phyloP scores from a whole-genome alignment of 2,329 filamentous ascomycete species.

The Aspergillus proliferans region DNA sequence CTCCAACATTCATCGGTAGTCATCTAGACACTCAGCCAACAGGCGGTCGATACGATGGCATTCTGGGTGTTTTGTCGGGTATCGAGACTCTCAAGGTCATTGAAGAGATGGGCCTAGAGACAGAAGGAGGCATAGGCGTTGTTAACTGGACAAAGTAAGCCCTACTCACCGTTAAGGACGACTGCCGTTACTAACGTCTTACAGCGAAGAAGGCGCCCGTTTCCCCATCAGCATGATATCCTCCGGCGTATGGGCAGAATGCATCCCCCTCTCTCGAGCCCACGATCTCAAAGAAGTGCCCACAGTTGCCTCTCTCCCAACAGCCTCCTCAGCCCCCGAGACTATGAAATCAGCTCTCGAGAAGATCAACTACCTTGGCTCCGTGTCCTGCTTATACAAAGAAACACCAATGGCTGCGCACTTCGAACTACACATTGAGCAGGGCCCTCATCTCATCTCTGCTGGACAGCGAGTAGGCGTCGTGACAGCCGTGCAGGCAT shows the following conservation, averaged over 20 bases:
- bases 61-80: conserved; percentile 66
- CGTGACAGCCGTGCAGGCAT: conserved; percentile 67
- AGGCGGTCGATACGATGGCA: conserved; percentile 50
- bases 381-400: conserved; percentile 50
- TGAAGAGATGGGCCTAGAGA: conserved; percentile 61
- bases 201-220: conserved; percentile 70
- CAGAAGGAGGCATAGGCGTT: conserved; percentile 64
- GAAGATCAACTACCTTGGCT: conserved; percentile 65
- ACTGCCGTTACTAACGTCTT: conserved; percentile 8
- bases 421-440: conserved; percentile 81
- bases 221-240: conserved; percentile 70
- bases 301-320: conserved; percentile 36
- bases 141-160: conserved; percentile 51
- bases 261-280: conserved; percentile 56
- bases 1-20: conserved; percentile 63
- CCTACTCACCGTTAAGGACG: too few relatives aligned
- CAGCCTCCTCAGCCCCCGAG: conserved; percentile 48
- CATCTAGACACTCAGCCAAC: conserved; percentile 61
- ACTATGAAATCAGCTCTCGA: conserved; percentile 64
- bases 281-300: conserved; percentile 58
- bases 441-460: conserved; percentile 67
- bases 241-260: conserved; percentile 71
- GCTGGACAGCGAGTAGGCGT: conserved; percentile 59
- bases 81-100: conserved; percentile 66
- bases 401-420: conserved; percentile 65